Percentiles rank a stretch among this genome's conserved stretches.
Evolutionary conservation across 2,329 filamentous ascomycete genomes (phyloP).

Genomic region (Dissoconium aciculare): DNA sequence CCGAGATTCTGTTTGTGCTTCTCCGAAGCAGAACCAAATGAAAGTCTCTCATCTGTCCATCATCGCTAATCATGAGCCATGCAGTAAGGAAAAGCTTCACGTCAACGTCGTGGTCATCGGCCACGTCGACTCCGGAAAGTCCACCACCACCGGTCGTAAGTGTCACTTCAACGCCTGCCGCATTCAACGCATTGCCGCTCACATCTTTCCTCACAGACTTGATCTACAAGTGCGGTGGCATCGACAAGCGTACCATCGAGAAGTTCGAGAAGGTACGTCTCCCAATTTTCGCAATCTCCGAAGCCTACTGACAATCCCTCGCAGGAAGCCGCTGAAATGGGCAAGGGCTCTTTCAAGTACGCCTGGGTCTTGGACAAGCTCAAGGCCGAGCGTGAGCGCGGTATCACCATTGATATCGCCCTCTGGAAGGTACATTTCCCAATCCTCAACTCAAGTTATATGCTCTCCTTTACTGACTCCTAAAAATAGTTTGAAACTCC

Average conservation of each 20-base stretch:
- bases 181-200: too few species aligned
- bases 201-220: too few species aligned
- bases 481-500: too few species aligned
- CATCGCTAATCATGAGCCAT: constrained; percentile 21
- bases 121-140: constrained; percentile 99
- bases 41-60: constrained; percentile 1
- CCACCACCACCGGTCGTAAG: constrained; percentile 78
- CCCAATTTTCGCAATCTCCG: not conserved
- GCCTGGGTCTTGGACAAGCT: constrained; percentile 99
- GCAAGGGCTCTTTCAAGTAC: constrained; percentile 99
- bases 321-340: constrained; percentile 94
- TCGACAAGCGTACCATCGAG: constrained; percentile 99
- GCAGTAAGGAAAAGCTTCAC: constrained; percentile 88
- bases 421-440: constrained; percentile 99
- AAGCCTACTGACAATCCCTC: constrained; percentile 23
- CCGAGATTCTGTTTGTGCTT: constrained; percentile 9
- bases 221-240: constrained; percentile 99
- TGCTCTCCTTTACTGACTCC: too few species aligned
- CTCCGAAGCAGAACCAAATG: constrained; percentile 3
- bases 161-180: constrained; percentile 18
- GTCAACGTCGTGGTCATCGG: constrained; percentile 95
- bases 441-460: constrained; percentile 33
- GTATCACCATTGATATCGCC: constrained; percentile 99
- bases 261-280: constrained; percentile 97
- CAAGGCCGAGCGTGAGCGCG: constrained; percentile 99